Evolutionary conservation across 257 asterid genomes (phyloP).

Genomic region (Fraxinus pennsylvanica): DNA sequence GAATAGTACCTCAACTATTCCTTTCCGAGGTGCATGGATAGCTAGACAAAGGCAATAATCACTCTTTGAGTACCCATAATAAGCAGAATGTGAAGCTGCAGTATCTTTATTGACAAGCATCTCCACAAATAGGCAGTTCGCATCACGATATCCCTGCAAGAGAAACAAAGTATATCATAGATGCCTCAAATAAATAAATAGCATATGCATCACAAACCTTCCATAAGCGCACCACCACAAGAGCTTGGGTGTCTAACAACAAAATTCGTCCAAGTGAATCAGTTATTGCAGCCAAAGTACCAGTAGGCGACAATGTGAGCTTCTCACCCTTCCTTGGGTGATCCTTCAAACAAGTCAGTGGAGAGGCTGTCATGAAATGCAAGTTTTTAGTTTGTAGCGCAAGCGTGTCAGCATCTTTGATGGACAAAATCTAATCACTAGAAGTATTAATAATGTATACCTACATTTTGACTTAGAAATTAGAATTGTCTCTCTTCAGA

Average conservation of each 20-base stretch:
- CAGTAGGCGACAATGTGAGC: conserved; percentile 91
- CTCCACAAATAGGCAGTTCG: conserved; percentile 93
- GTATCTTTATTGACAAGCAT: conserved; percentile 69
- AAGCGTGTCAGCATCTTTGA: conserved; percentile 22
- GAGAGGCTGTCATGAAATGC: conserved; percentile 64
- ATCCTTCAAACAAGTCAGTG: conserved; percentile 91
- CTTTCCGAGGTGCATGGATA: conserved; percentile 95
- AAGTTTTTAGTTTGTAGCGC: conserved; percentile 18
- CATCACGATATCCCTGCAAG: conserved; percentile 95
- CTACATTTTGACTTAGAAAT: not conserved
- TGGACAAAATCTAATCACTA: conserved; percentile 11
- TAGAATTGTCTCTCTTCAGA: not conserved
- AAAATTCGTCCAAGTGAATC: conserved; percentile 97
- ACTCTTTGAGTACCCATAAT: conserved; percentile 54
- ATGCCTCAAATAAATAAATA: conserved; percentile 6
- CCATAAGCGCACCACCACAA: conserved; percentile 93
- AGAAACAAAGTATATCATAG: conserved; percentile 4
- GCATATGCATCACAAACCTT: conserved; percentile 50
- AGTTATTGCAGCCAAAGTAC: conserved; percentile 94
- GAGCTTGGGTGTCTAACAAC: conserved; percentile 93
- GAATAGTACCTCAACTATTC: conserved; percentile 81
- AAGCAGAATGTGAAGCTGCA: conserved; percentile 37
- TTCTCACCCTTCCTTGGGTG: conserved; percentile 95
- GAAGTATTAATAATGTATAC: not conserved
- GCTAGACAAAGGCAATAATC: conserved; percentile 91